These are phyloP conservation scores for Apiospora arundinis DNA, from an alignment of 2,329 filamentous ascomycete species.

Conservation along the genomic window DNA sequence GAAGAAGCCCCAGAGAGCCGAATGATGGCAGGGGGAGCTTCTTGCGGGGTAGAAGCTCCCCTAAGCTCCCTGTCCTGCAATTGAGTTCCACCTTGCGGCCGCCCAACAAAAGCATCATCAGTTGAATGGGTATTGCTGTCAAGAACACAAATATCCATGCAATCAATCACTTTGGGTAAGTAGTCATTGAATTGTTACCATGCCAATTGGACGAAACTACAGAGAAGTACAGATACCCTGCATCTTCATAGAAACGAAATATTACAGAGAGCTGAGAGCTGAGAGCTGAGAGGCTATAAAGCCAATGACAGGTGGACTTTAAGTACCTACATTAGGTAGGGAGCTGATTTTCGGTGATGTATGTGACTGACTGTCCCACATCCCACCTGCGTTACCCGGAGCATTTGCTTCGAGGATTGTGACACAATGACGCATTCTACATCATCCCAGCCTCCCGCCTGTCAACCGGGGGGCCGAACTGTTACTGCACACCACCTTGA, in stretches of 20 bases:
- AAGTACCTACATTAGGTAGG: too few relatives aligned
- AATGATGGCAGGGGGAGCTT: not conserved
- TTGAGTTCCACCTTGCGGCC: not conserved
- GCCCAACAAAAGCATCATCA: not conserved
- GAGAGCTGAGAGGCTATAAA: not conserved
- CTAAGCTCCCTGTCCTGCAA: not conserved
- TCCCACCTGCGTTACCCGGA: slow-evolving; percentile 1
- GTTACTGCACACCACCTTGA: not conserved
- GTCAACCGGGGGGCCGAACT: not conserved
- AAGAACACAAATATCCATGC: not conserved
- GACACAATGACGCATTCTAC: slow-evolving; percentile 12
- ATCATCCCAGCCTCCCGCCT: not conserved
- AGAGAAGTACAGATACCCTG: not conserved
- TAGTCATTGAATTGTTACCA: not conserved
- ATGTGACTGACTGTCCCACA: not conserved
- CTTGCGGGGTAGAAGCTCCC: not conserved
- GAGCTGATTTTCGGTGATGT: not conserved
- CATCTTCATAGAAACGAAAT: not conserved
- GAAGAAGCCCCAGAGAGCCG: slow-evolving; percentile 1
- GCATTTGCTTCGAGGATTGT: slow-evolving; percentile 14
- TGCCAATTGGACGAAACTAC: not conserved
- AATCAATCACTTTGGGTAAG: not conserved
- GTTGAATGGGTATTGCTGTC: not conserved
- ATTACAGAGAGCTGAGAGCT: not conserved
- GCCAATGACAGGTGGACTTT: not conserved